A percentile compares a stretch with the other conserved stretches of the same genome.
Evolutionary conservation across 1,139 yeast species (phyloP).

Genomic region (Suhomyces kunorum): DNA sequence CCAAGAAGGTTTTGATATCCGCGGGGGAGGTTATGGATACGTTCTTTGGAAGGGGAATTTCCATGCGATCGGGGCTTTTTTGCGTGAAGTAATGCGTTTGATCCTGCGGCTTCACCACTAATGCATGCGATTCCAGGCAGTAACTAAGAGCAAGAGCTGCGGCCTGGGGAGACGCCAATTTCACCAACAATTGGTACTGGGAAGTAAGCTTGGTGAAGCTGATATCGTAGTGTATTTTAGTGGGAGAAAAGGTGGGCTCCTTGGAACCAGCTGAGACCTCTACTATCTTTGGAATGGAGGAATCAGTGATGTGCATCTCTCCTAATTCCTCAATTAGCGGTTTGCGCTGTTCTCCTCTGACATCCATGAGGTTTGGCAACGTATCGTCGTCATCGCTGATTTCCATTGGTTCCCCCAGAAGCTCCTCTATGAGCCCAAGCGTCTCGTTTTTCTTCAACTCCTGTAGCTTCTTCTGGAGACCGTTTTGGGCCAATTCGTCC

Average conservation of each 20-base stretch:
- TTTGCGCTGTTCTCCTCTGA: conserved; percentile 18
- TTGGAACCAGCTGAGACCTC: no score
- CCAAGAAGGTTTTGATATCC: conserved; percentile 4
- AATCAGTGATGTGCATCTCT: conserved; percentile 23
- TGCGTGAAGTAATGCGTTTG: conserved; percentile 12
- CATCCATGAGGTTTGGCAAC: conserved; percentile 24
- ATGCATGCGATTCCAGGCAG: conserved; percentile 2
- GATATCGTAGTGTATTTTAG: conserved; percentile 10
- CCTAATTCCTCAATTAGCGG: conserved; percentile 47
- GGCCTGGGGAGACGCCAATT: conserved; percentile 11
- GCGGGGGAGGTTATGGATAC: conserved; percentile 2
- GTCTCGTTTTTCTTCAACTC: conserved; percentile 43
- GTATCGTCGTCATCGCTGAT: conserved; percentile 15
- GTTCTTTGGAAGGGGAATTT: conserved; percentile 19
- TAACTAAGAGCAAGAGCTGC: background rate
- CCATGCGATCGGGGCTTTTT: conserved; percentile 9
- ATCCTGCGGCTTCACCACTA: conserved; percentile 7
- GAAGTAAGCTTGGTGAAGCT: conserved; percentile 11
- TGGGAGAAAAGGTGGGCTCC: background rate
- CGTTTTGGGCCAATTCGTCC: conserved; percentile 35
- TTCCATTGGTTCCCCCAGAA: conserved; percentile 15
- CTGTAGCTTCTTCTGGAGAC: conserved; percentile 35
- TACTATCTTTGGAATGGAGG: background rate
- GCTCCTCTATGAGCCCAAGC: conserved; percentile 43
- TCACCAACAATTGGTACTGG: conserved; percentile 15